These are phyloP conservation scores for Phytophthora agathidicida DNA, from an alignment of 352 stramenopile genomes.

Conservation along the genomic window DNA sequence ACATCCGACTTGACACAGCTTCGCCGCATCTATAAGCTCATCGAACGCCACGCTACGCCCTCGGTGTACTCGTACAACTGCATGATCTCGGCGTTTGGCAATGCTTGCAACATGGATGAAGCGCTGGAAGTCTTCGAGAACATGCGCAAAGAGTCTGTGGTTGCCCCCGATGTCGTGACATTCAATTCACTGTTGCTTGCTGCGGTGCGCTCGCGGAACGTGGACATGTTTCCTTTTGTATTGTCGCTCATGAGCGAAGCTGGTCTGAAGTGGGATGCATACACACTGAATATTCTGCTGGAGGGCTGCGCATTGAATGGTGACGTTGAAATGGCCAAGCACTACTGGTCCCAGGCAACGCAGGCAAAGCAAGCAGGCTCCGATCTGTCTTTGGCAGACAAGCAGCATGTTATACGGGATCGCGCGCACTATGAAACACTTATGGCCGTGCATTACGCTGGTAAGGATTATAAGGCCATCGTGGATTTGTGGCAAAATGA, in stretches of 20 bases:
- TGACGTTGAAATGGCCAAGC: slow-evolving; percentile 50
- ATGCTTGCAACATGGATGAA: slow-evolving; percentile 64
- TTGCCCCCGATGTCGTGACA: slow-evolving; percentile 64
- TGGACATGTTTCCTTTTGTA: slow-evolving; percentile 59
- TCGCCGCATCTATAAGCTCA: slow-evolving; percentile 64
- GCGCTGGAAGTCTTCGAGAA: slow-evolving; percentile 59
- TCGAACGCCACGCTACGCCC: slow-evolving; percentile 59
- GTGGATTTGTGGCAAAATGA: slow-evolving; percentile 64
- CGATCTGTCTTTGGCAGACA: slow-evolving; percentile 8
- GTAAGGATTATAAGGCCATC: slow-evolving; percentile 56
- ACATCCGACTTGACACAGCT: slow-evolving; percentile 67
- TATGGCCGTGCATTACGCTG: slow-evolving; percentile 70
- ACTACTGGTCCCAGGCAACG: slow-evolving; percentile 64
- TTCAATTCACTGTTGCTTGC: slow-evolving; percentile 75
- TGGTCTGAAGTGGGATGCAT: slow-evolving; percentile 67
- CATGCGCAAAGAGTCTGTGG: slow-evolving; percentile 34
- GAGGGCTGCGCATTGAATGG: slow-evolving; percentile 55
- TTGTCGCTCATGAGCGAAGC: slow-evolving; percentile 55
- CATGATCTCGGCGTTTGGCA: slow-evolving; percentile 85
- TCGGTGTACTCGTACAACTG: slow-evolving; percentile 85
- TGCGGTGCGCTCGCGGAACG: slow-evolving; percentile 56
- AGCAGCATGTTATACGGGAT: slow-evolving; percentile 58
- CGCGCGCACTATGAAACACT: slow-evolving; percentile 77
- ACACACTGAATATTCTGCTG: slow-evolving; percentile 81
- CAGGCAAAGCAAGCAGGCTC: slow-evolving; percentile 13